These are phyloP conservation scores for Colletotrichum echinochloae DNA, from an alignment of 2,329 filamentous ascomycete genomes.

Conservation along the genomic window DNA sequence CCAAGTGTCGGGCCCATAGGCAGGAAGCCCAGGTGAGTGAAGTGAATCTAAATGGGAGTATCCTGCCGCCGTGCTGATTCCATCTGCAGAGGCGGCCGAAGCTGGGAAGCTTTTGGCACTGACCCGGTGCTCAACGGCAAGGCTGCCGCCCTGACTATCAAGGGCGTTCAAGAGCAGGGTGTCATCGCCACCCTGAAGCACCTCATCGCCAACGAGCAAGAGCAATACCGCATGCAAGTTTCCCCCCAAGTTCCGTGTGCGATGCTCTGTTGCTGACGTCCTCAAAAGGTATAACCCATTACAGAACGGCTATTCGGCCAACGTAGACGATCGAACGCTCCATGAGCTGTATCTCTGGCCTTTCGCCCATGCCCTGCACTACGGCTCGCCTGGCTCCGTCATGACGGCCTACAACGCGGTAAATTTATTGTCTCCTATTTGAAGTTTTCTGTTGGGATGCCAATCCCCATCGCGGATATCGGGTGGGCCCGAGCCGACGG, in stretches of 20 bases:
- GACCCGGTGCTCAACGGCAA: constrained; percentile 82
- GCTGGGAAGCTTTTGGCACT: constrained; percentile 80
- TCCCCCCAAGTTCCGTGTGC: constrained; percentile 73
- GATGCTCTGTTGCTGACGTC: too few species aligned
- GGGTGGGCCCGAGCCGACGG: too few species aligned
- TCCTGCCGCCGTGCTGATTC: not conserved
- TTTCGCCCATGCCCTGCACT: constrained; percentile 83
- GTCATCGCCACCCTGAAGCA: constrained; percentile 70
- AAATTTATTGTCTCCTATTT: constrained; percentile 40
- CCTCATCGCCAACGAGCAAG: constrained; percentile 67
- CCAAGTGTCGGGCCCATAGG: constrained; percentile 77
- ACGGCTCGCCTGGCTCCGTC: constrained; percentile 79
- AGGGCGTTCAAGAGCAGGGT: constrained; percentile 71
- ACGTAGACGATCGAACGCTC: constrained; percentile 80
- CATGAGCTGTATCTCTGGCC: constrained; percentile 89
- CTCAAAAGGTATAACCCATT: constrained; percentile 62
- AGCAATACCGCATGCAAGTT: too few species aligned
- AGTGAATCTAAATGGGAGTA: too few species aligned
- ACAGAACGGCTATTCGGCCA: constrained; percentile 71
- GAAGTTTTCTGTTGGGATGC: too few species aligned
- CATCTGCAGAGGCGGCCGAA: constrained; percentile 70
- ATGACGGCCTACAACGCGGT: constrained; percentile 86
- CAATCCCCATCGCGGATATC: too few species aligned
- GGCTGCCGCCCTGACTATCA: constrained; percentile 82
- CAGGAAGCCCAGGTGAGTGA: not conserved